phyloP scores from a whole-genome alignment of 352 stramenopile genomes.

The Phytophthora melonis region DNA sequence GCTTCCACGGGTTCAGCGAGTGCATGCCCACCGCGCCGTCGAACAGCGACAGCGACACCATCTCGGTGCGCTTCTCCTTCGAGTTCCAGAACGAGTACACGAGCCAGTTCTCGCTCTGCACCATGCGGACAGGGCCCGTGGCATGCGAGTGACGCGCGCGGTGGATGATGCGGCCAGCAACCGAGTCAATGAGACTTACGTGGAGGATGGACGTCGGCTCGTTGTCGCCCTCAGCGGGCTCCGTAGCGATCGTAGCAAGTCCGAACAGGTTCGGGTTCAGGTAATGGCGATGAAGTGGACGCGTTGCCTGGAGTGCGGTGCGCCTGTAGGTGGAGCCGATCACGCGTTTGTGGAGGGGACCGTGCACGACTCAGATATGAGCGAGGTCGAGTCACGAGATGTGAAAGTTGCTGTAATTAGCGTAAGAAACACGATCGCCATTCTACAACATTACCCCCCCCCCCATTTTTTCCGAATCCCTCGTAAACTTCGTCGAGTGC shows the following conservation, averaged over 20 bases:
- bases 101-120: slow-evolving; percentile 96
- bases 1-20: slow-evolving; percentile 95
- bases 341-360: slow-evolving; percentile 42
- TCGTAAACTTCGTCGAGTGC: no score
- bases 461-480: no score
- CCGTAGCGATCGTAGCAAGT: slow-evolving; percentile 85
- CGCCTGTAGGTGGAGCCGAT: slow-evolving; percentile 60
- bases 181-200: slow-evolving; percentile 94
- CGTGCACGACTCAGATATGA: slow-evolving; percentile 21
- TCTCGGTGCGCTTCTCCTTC: slow-evolving; percentile 85
- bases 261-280: slow-evolving; percentile 97
- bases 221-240: slow-evolving; percentile 48
- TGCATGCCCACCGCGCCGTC: slow-evolving; percentile 97
- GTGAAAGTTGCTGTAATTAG: neutral
- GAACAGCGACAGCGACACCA: slow-evolving; percentile 92
- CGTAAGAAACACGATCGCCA: no score
- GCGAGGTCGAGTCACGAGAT: neutral
- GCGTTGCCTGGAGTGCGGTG: slow-evolving; percentile 76
- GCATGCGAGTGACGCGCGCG: slow-evolving; percentile 90
- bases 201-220: slow-evolving; percentile 70
- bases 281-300: slow-evolving; percentile 89
- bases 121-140: slow-evolving; percentile 67
- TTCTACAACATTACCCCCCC: no score
- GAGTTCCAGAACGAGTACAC: slow-evolving; percentile 97
- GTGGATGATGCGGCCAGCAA: slow-evolving; percentile 94